These are phyloP conservation scores for Juglanconis juglandina DNA, from an alignment of 2,329 filamentous ascomycete genomes.

Conservation along the genomic window DNA sequence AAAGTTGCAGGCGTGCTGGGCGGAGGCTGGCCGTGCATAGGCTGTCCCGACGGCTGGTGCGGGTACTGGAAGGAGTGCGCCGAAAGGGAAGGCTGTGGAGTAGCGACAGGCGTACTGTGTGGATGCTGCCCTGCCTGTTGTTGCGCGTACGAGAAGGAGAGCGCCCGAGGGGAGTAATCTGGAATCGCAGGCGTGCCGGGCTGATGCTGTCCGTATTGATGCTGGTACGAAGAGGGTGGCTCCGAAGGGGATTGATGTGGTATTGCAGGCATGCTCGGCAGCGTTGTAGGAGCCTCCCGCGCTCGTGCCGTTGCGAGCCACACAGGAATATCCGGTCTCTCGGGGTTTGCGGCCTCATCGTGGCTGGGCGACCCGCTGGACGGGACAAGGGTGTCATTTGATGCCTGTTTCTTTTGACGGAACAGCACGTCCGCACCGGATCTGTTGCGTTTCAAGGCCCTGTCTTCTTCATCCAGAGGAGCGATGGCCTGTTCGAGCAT, in stretches of 20 bases:
- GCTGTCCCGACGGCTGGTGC: background rate
- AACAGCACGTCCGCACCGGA: conserved; percentile 10
- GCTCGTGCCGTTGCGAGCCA: conserved; percentile 4
- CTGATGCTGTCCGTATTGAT: background rate
- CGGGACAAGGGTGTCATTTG: background rate
- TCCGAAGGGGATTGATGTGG: background rate
- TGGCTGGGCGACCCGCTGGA: background rate
- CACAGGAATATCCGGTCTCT: background rate
- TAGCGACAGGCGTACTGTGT: background rate
- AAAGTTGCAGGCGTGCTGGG: background rate
- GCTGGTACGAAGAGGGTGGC: background rate
- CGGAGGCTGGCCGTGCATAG: background rate
- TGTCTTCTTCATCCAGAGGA: background rate
- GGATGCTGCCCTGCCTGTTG: background rate
- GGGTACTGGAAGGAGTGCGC: background rate
- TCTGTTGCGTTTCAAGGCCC: background rate
- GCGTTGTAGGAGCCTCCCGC: background rate
- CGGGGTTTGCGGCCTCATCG: background rate
- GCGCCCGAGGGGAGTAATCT: background rate
- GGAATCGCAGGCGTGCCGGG: background rate
- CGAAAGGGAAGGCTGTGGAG: background rate
- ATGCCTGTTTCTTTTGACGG: background rate
- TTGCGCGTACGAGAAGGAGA: background rate
- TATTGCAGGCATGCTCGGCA: background rate
- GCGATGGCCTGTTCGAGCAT: conserved; percentile 14